Base-by-base conservation (phyloP, 2,329 filamentous ascomycete genomes). In the Aciculosporium take region DNA sequence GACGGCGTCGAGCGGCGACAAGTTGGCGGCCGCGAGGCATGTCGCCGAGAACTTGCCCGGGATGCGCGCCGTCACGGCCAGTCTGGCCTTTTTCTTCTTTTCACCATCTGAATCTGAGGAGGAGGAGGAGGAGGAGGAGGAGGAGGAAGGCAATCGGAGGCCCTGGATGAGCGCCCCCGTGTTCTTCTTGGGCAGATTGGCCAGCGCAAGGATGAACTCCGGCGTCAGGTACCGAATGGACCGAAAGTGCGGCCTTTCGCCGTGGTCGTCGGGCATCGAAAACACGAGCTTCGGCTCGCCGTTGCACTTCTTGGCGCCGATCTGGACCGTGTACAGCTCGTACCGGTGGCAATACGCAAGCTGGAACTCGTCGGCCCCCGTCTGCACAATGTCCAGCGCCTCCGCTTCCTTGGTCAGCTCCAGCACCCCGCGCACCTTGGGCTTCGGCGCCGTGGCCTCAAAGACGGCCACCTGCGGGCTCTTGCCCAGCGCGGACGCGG, bases 391-490 rank as follows among this genome's bases (percentile, higher is more conserved):
- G 55, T 88, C 84, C 39, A 87, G 52, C 56, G 87, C 84, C 52
- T 76, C 75, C 1, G 77, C 78, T 53, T 81, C 75, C 49, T 61
- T 67, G 13, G 60, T 53, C 31, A 75, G 58, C 46, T 73, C 66
- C 40, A 79, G 49, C 39, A 65, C 60, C 23, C 69, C 71, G 51
- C 65, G 65, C 37, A 60, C 46, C 51, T 65, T 71, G 44, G 69
- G 69, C 9, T 46, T 40, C 28, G 63, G 71, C 28, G 65, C 73
- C 1, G 66, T 63, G 1, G 67, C 64, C 55, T 84, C 74, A 56
- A 94, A 94, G 32, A 94, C 63, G 21, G 85, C 80, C 46, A 95
- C 74, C 62, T 95, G 83, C 10, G 81, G 75, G 37, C 81, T 68
- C 45, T 77, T 78, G 17, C 84, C 79, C 48, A 94, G 67, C 23